Percentiles rank a stretch among this genome's conserved stretches.
Evolutionary conservation across 2,329 filamentous ascomycete species (phyloP).

Genomic region (Aureobasidium sp.): DNA sequence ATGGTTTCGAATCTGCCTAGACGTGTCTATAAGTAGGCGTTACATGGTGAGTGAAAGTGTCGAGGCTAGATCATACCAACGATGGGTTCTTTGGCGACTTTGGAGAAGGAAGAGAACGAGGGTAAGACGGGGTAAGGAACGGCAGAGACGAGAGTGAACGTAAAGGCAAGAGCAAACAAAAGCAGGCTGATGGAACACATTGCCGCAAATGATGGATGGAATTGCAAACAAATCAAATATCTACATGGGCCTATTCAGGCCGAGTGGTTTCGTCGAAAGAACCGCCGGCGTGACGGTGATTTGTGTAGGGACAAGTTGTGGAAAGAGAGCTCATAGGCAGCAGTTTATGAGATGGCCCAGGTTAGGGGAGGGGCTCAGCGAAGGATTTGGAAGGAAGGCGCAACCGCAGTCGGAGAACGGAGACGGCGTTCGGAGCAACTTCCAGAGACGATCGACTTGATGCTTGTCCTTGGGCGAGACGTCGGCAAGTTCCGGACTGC

Average conservation of each 20-base stretch:
- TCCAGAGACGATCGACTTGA: not conserved
- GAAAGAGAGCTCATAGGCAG: conserved; percentile 6
- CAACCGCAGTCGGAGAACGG: not conserved
- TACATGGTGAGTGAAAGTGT: not conserved
- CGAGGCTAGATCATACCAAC: not conserved
- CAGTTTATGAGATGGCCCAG: not conserved
- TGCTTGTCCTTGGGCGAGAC: not conserved
- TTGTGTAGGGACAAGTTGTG: not conserved
- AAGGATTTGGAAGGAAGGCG: conserved; percentile 10
- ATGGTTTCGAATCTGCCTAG: conserved; percentile 8
- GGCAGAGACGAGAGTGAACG: conserved; percentile 8
- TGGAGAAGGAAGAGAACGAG: not conserved
- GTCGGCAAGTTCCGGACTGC: not conserved
- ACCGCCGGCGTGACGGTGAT: conserved; percentile 4
- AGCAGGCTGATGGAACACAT: conserved; percentile 6
- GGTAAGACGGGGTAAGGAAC: conserved; percentile 11
- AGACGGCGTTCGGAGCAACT: conserved; percentile 9
- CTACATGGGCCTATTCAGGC: conserved; percentile 11
- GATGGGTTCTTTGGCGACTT: not conserved
- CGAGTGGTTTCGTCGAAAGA: not conserved
- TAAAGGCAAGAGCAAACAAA: conserved; percentile 7
- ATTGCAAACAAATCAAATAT: conserved; percentile 2
- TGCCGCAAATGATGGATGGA: not conserved
- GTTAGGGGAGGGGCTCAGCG: not conserved
- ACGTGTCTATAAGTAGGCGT: not conserved